Conservation (phyloP, 208 protist species). For the Crithidia expoeki region DNA sequence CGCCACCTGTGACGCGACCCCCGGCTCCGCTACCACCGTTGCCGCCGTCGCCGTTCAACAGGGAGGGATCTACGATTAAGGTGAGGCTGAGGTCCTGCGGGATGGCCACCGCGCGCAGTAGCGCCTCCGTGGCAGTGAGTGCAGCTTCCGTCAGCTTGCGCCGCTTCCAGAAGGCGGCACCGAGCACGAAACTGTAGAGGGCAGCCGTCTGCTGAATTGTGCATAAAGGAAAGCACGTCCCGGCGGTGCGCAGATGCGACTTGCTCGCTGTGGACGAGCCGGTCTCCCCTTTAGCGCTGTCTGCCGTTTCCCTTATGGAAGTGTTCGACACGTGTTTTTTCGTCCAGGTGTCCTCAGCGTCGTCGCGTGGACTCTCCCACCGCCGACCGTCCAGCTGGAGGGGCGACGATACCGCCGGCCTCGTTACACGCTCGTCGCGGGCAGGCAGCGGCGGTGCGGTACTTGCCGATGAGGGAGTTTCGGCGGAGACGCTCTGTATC, state of each 20-base stretch:
- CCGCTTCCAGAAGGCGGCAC: constrained; percentile 56
- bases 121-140: constrained; percentile 43
- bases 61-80: constrained; percentile 37
- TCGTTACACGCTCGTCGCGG: constrained; percentile 1
- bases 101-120: constrained; percentile 40
- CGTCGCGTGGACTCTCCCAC: not conserved
- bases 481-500: not conserved
- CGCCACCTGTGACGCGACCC: not conserved
- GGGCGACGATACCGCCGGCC: not conserved
- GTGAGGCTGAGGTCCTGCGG: constrained; percentile 31
- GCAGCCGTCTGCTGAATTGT: constrained; percentile 16
- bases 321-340: constrained; percentile 15
- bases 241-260: not conserved
- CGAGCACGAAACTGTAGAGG: constrained; percentile 54
- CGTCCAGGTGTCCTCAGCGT: not conserved
- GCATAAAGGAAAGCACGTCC: constrained; percentile 15
- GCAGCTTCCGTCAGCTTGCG: constrained; percentile 48
- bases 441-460: constrained; percentile 8
- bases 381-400: not conserved
- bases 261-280: not conserved
- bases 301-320: constrained; percentile 2
- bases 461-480: too few relatives aligned
- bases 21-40: not conserved
- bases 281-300: not conserved
- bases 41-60: constrained; percentile 7